Conservation (phyloP, 2,329 filamentous ascomycete genomes). For the Hymenoscyphus infarciens region DNA sequence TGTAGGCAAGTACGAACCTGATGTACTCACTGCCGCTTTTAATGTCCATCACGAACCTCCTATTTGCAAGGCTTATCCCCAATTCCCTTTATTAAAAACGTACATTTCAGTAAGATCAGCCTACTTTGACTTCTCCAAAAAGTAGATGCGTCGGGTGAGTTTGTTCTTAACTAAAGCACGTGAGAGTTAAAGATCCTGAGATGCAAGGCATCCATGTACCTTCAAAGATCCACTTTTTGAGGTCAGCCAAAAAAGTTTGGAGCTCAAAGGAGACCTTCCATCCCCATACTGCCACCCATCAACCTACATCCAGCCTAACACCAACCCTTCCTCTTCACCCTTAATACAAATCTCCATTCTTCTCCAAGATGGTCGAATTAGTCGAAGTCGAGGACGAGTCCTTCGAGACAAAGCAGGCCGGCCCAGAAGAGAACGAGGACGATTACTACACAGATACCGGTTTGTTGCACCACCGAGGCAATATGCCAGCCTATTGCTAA, state of each 20-base stretch:
- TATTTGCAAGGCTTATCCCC: too few relatives aligned
- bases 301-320: not conserved
- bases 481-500: conserved; percentile 16
- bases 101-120: too few relatives aligned
- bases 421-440: conserved; percentile 66
- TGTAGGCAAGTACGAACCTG: too few relatives aligned
- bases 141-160: too few relatives aligned
- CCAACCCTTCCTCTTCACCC: not conserved
- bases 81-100: too few relatives aligned
- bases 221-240: not conserved
- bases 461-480: conserved; percentile 42
- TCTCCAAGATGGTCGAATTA: conserved; percentile 81
- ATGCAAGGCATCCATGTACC: not conserved
- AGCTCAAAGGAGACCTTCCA: conserved; percentile 4
- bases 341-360: not conserved
- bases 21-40: too few relatives aligned
- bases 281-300: not conserved
- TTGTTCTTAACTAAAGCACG: not conserved
- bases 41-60: too few relatives aligned
- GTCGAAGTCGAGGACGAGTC: conserved; percentile 96
- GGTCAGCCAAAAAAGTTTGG: conserved; percentile 6
- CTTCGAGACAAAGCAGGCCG: conserved; percentile 70
- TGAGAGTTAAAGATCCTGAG: not conserved
- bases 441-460: conserved; percentile 92
- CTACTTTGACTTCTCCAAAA: too few relatives aligned